Evolutionary conservation across 768 basidiomycete genomes (phyloP), one percentile per base, ranked within the genome.

Genomic region (Hirschioporus abietinus): DNA sequence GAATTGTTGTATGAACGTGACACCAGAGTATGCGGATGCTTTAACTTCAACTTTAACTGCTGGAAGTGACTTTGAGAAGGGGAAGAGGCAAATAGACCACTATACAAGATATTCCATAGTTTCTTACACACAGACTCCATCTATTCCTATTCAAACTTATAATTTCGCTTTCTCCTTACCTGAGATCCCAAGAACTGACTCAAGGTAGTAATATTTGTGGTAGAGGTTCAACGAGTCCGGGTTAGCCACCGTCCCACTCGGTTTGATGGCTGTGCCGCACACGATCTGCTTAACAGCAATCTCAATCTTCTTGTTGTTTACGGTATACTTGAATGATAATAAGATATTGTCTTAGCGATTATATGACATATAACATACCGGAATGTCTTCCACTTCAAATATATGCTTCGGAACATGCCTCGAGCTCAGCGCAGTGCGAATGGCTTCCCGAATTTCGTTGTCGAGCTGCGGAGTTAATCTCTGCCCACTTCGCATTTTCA

Each of bases 261-360:
- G 88, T 70, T 84, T 80, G 58, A 90, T 68, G 66, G 84, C 79
- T 12, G 80, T 78, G 8, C 36, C 52, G n/a, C 88, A 90, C 58
- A 91, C 81, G 66, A 91, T 88, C 71, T 90, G 88, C 74, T 91
- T 91, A 63, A 91, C 87, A 1, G 88, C 89, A 30, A 91, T 90
- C 76, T 91, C 90, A 58, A 91, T 89, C 72, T 90, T 91, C 80
- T 91, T 92, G 10, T 86, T 86, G 63, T 90, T 91, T 9, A 90
- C 86, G 0, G 89, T 91, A 69, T 90, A 90, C 90, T 91, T 66
- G 58, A 58, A 3, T 26, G 23, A 35, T 17, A 35, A 23, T 24
- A 26, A 10, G 66, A 64, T 20, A 42, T 30, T 6, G 58, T 30
- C n/a, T 34, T 60, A 26, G 8, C 15, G 30, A 30, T 4, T 66